Base-by-base conservation (phyloP, 257 asterid genomes). In the Nicotiana obtusifolia region DNA sequence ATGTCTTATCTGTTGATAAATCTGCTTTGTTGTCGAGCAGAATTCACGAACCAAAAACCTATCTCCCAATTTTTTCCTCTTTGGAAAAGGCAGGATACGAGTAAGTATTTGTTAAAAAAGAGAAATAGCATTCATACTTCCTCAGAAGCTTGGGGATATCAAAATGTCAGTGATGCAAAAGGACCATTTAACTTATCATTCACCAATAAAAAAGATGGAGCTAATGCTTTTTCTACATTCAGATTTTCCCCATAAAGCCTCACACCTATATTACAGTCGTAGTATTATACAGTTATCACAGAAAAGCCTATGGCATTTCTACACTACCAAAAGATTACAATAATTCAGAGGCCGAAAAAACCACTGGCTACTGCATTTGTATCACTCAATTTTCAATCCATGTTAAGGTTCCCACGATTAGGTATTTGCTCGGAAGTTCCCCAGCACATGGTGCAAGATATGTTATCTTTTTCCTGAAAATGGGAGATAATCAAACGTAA, bases 391-490 rank as follows among this genome's bases (percentile, higher is more conserved):
- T 90, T 81, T 94, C 98, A 41, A 89, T 89, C 99, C 99, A 95
- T 19, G 95, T 92, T 86, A 95, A 83, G 89, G 93, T 94, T 83
- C 97, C 99, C 87, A 89, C 88, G 65, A 94, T 87, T 89, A 95
- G 80, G 84, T 84, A 87, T 83, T 91, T 94, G 81, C 99, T 95
- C 0, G 99, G 98, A 80, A 94, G 97, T 80, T 82, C 94, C 78
- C 98, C 98, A 81, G 97, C 97, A 54, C 97, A 91, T 1, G 98
- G 99, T 10, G 97, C 94, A 10, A 94, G 97, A 80, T 94, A 95
- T 0, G 97, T 93, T 22, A 95, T 87, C 86, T 91, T 91, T 89
- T 89, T 91, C 91, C 98, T 93, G 97, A 81, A 79, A 44, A 56
- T 52, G 30, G 35, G 80, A 57, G 66, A 64, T 75, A 26, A 20